A percentile compares a stretch with the other conserved stretches of the same genome.
Conservation (phyloP, 2,329 filamentous ascomycete species). For the Verticillium nonalfalfae region DNA sequence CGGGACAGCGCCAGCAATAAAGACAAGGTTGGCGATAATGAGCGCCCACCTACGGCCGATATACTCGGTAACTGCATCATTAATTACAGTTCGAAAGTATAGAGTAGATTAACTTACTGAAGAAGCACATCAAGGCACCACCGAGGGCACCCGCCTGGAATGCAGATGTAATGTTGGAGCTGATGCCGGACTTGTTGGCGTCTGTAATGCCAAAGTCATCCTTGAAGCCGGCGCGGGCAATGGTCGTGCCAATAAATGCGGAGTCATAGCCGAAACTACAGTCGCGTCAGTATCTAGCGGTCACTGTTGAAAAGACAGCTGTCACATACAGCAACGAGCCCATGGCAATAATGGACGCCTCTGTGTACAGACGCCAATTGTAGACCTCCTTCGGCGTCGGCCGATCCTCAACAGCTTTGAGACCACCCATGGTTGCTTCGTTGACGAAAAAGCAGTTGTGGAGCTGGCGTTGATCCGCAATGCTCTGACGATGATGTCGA, state of each 20-base stretch:
- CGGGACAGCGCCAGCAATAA: slow-evolving; percentile 35
- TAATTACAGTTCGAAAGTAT: background rate
- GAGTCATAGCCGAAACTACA: slow-evolving; percentile 44
- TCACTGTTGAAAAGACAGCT: background rate
- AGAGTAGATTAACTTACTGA: slow-evolving; percentile 16
- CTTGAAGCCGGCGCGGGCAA: slow-evolving; percentile 40
- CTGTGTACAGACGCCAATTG: slow-evolving; percentile 43
- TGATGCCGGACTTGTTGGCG: slow-evolving; percentile 21
- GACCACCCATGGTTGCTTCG: slow-evolving; percentile 22
- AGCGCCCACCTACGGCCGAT: slow-evolving; percentile 45
- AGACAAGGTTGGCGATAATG: slow-evolving; percentile 35
- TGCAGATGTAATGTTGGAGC: slow-evolving; percentile 37
- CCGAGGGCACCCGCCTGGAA: slow-evolving; percentile 47
- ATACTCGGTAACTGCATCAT: slow-evolving; percentile 30
- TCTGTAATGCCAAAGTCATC: slow-evolving; percentile 27
- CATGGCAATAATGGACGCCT: slow-evolving; percentile 40
- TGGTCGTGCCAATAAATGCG: slow-evolving; percentile 48
- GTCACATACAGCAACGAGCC: slow-evolving; percentile 32
- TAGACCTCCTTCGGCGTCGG: slow-evolving; percentile 50
- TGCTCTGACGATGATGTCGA: background rate
- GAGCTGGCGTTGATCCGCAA: background rate
- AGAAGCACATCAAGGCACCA: slow-evolving; percentile 41
- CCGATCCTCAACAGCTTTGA: slow-evolving; percentile 45
- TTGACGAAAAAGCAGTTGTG: background rate
- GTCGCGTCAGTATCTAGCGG: background rate